Conservation (phyloP, 768 basidiomycete species). For the Cystobasidium ongulense region DNA sequence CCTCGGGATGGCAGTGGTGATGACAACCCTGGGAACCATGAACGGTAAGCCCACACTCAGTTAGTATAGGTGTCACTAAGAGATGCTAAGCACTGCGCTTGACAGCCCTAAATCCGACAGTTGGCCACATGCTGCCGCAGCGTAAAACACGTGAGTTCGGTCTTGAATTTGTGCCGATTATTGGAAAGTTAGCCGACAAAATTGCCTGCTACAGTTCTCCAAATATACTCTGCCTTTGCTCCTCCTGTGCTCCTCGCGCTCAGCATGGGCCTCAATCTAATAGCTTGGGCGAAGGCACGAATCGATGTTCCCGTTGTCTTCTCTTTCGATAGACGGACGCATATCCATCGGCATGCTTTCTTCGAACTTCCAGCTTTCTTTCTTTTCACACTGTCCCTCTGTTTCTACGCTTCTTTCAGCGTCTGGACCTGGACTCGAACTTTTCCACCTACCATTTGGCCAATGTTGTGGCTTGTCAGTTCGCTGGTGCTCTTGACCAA, state of each 20-base stretch:
- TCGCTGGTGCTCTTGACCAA: neutral
- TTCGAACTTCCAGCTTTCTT: constrained; percentile 18
- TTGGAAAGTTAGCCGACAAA: too few species aligned
- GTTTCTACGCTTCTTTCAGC: neutral
- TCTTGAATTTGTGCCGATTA: too few species aligned
- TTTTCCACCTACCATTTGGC: neutral
- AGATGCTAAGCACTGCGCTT: too few species aligned
- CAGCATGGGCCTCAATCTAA: neutral
- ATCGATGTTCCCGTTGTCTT: constrained; percentile 3
- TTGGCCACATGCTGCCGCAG: neutral
- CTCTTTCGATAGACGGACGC: constrained; percentile 6
- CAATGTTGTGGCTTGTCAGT: neutral
- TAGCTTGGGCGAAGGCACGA: neutral
- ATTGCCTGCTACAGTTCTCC: constrained; percentile 3
- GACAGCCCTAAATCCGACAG: neutral
- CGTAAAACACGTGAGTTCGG: neutral
- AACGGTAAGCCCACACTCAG: constrained; percentile 5
- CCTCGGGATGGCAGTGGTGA: neutral
- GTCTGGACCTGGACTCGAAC: too few species aligned
- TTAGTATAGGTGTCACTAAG: too few species aligned
- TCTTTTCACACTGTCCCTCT: neutral
- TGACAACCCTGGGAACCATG: neutral
- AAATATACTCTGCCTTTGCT: neutral
- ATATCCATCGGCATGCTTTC: neutral
- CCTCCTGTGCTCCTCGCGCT: constrained; percentile 1